These are phyloP conservation scores for Panicum hallii DNA, from an alignment of 202 grass and related monocot genomes.

Conservation along the genomic window DNA sequence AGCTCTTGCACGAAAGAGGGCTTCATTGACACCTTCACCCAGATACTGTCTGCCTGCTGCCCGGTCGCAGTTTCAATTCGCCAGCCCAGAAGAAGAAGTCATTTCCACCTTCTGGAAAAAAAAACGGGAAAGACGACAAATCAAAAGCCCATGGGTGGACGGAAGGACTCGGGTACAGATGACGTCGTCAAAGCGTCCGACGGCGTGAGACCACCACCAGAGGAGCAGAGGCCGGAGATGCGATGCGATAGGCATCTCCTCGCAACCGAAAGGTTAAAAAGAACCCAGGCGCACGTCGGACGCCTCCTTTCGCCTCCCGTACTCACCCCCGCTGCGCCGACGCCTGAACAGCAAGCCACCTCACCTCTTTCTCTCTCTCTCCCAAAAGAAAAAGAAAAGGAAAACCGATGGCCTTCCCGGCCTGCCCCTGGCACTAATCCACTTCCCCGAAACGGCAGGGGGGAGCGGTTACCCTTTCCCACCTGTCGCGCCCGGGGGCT, in stretches of 20 bases:
- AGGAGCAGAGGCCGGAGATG: not conserved
- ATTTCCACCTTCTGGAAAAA: not conserved
- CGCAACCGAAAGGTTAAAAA: conserved; percentile 7
- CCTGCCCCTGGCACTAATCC: not conserved
- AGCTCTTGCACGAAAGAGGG: not conserved
- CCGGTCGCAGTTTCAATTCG: not conserved
- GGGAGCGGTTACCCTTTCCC: not conserved
- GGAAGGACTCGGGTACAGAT: not conserved
- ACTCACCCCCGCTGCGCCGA: not conserved
- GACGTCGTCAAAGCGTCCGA: not conserved
- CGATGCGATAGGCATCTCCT: not conserved
- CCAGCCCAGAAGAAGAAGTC: not conserved
- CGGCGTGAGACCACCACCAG: not conserved
- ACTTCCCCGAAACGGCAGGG: conserved; percentile 44
- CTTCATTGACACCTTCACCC: not conserved
- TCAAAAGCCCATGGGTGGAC: not conserved
- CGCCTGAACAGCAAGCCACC: not conserved
- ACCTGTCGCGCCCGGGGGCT: not conserved
- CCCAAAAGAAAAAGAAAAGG: not conserved
- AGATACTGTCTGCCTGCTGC: not conserved
- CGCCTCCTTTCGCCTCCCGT: not conserved
- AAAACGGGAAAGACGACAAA: not conserved
- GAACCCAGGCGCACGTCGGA: not conserved
- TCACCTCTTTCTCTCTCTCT: not conserved
- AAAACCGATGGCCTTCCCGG: not conserved